Conservation (phyloP, 306 rosid species). For the Pyrus bretschneideri region DNA sequence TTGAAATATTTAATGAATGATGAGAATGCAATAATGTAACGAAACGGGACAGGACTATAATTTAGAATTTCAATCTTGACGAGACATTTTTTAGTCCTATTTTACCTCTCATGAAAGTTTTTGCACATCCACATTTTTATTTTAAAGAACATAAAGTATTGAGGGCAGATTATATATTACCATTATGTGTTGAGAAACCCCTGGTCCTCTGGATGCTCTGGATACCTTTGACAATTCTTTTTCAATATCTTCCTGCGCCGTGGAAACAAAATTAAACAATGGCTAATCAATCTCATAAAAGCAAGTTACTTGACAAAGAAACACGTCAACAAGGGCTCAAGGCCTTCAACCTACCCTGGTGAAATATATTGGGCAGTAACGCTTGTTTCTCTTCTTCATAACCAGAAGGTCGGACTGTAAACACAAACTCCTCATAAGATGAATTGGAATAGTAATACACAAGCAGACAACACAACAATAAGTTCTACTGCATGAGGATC, state of each 20-base stretch:
- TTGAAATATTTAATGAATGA: not conserved
- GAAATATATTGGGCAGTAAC: constrained; percentile 90
- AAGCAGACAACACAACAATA: not conserved
- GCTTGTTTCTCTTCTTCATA: constrained; percentile 82
- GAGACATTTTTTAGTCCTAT: not conserved
- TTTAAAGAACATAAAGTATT: not conserved
- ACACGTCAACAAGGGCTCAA: constrained; percentile 7
- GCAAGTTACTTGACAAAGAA: not conserved
- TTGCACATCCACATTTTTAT: not conserved
- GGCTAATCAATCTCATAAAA: not conserved
- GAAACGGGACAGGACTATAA: not conserved
- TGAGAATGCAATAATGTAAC: not conserved
- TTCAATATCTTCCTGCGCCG: constrained; percentile 82
- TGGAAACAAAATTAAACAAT: constrained; percentile 14
- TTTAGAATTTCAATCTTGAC: no score
- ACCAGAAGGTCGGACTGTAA: constrained; percentile 89
- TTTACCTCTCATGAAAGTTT: not conserved
- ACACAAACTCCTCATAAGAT: constrained; percentile 13
- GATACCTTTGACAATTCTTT: constrained; percentile 69
- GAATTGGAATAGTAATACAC: not conserved
- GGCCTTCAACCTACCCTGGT: constrained; percentile 55
- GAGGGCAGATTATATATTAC: constrained; percentile 29
- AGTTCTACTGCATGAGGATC: not conserved
- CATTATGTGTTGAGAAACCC: constrained; percentile 70
- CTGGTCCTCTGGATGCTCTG: constrained; percentile 55